phyloP scores from a whole-genome alignment of 169 alveolate genomes.

The Plasmodium billcollinsi region DNA sequence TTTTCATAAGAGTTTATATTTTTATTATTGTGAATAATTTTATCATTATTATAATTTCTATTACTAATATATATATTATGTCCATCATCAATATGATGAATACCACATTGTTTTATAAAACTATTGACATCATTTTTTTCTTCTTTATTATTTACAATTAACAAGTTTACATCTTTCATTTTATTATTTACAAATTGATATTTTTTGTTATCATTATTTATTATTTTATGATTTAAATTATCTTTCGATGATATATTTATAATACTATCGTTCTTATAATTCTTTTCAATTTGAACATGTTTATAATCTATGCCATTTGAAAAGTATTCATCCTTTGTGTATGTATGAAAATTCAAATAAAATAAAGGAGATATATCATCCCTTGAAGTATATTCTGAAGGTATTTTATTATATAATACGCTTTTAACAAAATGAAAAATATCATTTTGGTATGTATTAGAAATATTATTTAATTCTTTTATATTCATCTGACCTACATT shows the following conservation, averaged over 20 bases:
- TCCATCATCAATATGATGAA: too few relatives aligned
- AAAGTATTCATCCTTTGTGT: background rate
- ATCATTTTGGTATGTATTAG: conserved; percentile 59
- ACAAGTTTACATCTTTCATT: background rate
- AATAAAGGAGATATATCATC: background rate
- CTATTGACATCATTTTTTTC: background rate
- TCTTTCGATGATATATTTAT: background rate
- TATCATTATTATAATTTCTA: conserved; percentile 5
- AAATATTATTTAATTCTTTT: conserved; percentile 32
- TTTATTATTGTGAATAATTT: background rate
- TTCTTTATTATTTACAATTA: background rate
- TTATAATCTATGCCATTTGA: background rate
- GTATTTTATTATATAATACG: conserved; percentile 26
- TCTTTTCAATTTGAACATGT: background rate
- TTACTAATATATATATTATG: background rate
- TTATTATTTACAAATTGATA: background rate
- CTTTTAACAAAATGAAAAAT: conserved; percentile 63
- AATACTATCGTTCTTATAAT: background rate
- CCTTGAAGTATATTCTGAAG: background rate
- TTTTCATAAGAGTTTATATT: conserved; percentile 1
- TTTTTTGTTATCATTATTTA: background rate
- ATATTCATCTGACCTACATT: conserved; percentile 37
- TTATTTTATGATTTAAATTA: background rate
- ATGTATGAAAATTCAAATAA: background rate
- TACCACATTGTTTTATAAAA: too few relatives aligned